Evolutionary conservation across 2,329 filamentous ascomycete species (phyloP).

Genomic region (Nannizzia gypsea): DNA sequence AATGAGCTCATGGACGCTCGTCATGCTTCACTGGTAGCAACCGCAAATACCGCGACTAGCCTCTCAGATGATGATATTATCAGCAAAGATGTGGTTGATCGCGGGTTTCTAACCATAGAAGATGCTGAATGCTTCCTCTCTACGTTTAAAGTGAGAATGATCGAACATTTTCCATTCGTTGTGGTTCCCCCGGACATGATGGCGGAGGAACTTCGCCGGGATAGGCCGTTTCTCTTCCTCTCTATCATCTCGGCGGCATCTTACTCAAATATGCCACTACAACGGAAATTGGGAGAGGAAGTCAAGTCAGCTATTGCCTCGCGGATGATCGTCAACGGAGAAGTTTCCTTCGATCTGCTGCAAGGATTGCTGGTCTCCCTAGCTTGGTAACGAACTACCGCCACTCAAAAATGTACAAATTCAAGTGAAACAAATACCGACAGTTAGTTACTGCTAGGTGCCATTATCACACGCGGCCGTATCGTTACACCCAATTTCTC

Average conservation of each 20-base stretch:
- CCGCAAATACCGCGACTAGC: not conserved
- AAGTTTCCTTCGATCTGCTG: constrained; percentile 30
- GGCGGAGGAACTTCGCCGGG: constrained; percentile 19
- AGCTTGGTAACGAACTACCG: constrained; percentile 21
- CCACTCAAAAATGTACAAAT: not conserved
- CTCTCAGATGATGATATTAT: not conserved
- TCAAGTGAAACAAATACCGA: not conserved
- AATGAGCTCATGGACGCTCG: constrained; percentile 3
- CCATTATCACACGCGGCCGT: constrained; percentile 24
- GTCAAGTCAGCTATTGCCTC: constrained; percentile 23
- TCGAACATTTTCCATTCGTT: constrained; percentile 30
- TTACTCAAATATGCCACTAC: constrained; percentile 24
- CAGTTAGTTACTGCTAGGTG: constrained; percentile 17
- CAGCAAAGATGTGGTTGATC: constrained; percentile 15
- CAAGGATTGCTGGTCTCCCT: constrained; percentile 29
- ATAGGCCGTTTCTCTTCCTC: constrained; percentile 27
- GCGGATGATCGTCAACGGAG: constrained; percentile 22
- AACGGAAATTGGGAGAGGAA: constrained; percentile 24
- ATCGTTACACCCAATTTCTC: constrained; percentile 25
- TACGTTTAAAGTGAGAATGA: constrained; percentile 26
- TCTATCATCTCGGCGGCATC: constrained; percentile 23
- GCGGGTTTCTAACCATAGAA: constrained; percentile 14
- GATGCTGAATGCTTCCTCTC: constrained; percentile 18
- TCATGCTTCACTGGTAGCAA: not conserved
- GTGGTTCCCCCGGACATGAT: constrained; percentile 20